Evolutionary conservation across 768 basidiomycete genomes (phyloP).

Genomic region (Infundibulicybe gibba): DNA sequence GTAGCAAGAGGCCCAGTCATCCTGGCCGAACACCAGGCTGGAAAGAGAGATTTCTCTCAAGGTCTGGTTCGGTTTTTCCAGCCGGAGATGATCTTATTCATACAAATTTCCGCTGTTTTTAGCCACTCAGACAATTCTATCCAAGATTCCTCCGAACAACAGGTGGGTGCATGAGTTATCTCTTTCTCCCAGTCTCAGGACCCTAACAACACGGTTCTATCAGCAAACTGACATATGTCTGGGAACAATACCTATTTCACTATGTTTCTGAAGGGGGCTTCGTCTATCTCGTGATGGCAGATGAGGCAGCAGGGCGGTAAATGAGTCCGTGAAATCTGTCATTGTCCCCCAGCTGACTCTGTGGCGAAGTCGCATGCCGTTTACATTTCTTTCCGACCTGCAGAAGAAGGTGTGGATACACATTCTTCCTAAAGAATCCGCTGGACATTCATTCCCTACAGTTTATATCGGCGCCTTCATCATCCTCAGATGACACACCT

Average conservation of each 20-base stretch:
- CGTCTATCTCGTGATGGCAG: slow-evolving; percentile 91
- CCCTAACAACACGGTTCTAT: slow-evolving; percentile 9
- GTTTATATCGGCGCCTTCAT: slow-evolving; percentile 64
- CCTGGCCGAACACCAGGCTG: slow-evolving; percentile 83
- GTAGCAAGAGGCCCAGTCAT: slow-evolving; percentile 77
- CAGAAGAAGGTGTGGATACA: slow-evolving; percentile 60
- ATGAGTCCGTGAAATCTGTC: slow-evolving; percentile 14
- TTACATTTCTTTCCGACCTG: slow-evolving; percentile 86
- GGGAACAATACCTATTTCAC: slow-evolving; percentile 93
- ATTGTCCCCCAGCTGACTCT: slow-evolving; percentile 1
- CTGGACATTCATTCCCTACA: slow-evolving; percentile 19
- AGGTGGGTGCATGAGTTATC: slow-evolving; percentile 48
- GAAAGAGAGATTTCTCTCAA: slow-evolving; percentile 85
- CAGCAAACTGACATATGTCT: slow-evolving; percentile 82
- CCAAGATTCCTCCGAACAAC: slow-evolving; percentile 92
- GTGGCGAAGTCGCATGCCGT: slow-evolving; percentile 75
- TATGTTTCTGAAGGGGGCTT: slow-evolving; percentile 88
- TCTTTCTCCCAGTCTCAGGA: slow-evolving; percentile 9
- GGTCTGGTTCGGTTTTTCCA: slow-evolving; percentile 36
- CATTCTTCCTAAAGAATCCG: slow-evolving; percentile 2
- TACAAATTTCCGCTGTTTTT: slow-evolving; percentile 1
- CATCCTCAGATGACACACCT: slow-evolving; percentile 50
- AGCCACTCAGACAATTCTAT: slow-evolving; percentile 88
- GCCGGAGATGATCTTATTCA: neutral
- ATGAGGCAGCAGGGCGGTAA: slow-evolving; percentile 87